These are phyloP conservation scores for Solanum piurae DNA, from an alignment of 257 asterid genomes.

Conservation along the genomic window DNA sequence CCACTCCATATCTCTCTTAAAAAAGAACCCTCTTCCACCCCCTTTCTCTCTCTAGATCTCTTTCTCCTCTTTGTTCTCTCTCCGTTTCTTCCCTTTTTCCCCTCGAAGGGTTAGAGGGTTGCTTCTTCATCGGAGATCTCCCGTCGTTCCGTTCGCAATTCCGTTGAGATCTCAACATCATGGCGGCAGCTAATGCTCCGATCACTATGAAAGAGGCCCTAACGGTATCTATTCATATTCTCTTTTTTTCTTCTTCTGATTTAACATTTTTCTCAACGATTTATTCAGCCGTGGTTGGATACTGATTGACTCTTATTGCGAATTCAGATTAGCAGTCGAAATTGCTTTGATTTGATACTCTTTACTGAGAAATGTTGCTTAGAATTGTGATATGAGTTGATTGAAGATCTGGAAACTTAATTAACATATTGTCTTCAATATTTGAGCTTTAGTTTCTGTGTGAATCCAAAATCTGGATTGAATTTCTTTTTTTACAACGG, in stretches of 20 bases:
- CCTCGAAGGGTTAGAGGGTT: slow-evolving; percentile 18
- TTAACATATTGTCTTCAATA: background rate
- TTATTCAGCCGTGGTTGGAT: background rate
- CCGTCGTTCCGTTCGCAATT: slow-evolving; percentile 9
- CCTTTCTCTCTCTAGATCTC: slow-evolving; percentile 17
- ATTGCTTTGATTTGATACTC: background rate
- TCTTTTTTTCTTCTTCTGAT: background rate
- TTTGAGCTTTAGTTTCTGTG: background rate
- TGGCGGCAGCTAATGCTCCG: slow-evolving; percentile 99
- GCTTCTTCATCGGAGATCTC: slow-evolving; percentile 32
- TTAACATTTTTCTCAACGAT: background rate
- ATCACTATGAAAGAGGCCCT: slow-evolving; percentile 86
- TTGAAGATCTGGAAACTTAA: background rate
- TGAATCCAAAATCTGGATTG: background rate
- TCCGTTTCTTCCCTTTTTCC: background rate
- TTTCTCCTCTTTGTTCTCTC: slow-evolving; percentile 1
- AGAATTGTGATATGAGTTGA: background rate
- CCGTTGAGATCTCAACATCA: slow-evolving; percentile 32
- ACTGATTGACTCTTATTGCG: background rate
- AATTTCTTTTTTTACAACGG: background rate
- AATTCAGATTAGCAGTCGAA: background rate
- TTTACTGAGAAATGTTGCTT: background rate
- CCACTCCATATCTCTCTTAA: background rate
- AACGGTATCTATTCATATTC: background rate
- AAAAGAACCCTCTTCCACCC: background rate